Percentiles rank a stretch among this genome's conserved stretches.
These are phyloP conservation scores for Zygoascus biomembranicola DNA, from an alignment of 805 yeast genomes.

Conservation along the genomic window DNA sequence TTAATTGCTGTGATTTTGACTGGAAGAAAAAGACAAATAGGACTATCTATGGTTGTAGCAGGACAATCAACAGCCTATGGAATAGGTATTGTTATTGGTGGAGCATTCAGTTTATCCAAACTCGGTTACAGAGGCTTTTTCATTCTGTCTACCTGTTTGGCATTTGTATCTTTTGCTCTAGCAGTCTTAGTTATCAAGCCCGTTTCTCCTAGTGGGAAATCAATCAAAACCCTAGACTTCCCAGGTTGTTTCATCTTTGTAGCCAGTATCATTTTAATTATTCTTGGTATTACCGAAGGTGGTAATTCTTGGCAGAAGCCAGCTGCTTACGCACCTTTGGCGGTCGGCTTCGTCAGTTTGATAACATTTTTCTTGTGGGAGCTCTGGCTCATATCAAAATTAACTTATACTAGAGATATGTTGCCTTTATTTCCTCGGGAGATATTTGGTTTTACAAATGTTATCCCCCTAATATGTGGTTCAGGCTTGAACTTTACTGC, in stretches of 20 bases:
- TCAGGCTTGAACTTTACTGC: background rate
- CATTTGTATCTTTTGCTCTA: background rate
- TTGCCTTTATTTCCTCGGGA: background rate
- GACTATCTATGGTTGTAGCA: background rate
- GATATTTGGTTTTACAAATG: background rate
- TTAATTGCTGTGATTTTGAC: background rate
- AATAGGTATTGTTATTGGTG: background rate
- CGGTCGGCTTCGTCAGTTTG: conserved; percentile 13
- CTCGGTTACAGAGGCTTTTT: background rate
- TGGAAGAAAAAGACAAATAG: background rate
- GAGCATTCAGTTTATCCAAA: background rate
- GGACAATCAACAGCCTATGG: background rate
- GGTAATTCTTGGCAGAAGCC: background rate
- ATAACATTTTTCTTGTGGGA: conserved; percentile 15
- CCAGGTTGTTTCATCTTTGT: background rate
- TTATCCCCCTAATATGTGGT: background rate
- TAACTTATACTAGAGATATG: background rate
- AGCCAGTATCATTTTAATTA: background rate
- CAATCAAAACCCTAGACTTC: background rate
- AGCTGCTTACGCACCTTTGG: background rate
- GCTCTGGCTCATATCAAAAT: background rate
- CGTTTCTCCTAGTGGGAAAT: too few relatives aligned
- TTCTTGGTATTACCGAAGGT: background rate
- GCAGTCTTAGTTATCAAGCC: background rate
- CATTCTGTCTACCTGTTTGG: background rate